Conservation (phyloP, 495 filamentous ascomycete species). For the Letharia lupina region DNA sequence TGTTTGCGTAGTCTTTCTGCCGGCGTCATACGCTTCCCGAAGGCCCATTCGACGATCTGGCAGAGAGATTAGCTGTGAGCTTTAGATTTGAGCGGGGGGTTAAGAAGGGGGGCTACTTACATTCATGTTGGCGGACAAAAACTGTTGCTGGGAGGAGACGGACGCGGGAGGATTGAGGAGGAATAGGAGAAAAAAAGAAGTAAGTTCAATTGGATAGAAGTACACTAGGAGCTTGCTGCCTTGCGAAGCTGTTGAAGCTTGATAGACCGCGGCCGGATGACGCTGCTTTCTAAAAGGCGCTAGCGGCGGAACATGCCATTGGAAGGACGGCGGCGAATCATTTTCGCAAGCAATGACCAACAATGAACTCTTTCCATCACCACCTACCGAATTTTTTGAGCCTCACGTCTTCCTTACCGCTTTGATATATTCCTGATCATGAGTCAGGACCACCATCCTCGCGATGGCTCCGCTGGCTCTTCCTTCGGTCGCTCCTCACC, state of each 20-base stretch:
- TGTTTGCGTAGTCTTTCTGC: slow-evolving; percentile 95
- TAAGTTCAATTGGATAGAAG: slow-evolving; percentile 12
- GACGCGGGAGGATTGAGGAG: background rate
- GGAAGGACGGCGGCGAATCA: background rate
- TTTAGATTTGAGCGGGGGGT: slow-evolving; percentile 11
- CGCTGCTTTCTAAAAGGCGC: background rate
- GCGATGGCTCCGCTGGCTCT: slow-evolving; percentile 36
- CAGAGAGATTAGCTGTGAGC: slow-evolving; percentile 22
- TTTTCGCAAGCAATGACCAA: slow-evolving; percentile 1
- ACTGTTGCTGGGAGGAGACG: background rate
- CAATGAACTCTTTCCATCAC: slow-evolving; percentile 4
- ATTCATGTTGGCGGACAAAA: slow-evolving; percentile 45
- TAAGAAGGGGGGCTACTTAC: slow-evolving; percentile 32
- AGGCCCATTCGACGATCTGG: slow-evolving; percentile 95
- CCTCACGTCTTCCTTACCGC: background rate
- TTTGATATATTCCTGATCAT: slow-evolving; percentile 36
- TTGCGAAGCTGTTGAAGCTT: slow-evolving; percentile 5
- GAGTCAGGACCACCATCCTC: slow-evolving; percentile 63
- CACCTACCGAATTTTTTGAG: background rate
- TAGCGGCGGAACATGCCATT: background rate
- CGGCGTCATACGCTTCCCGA: slow-evolving; percentile 96
- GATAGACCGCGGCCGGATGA: slow-evolving; percentile 10
- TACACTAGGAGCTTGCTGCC: slow-evolving; percentile 13
- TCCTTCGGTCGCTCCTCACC: slow-evolving; percentile 12
- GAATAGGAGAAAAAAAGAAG: background rate